These are phyloP conservation scores for Lolium perenne DNA, from an alignment of 176 grass and related monocot species.

Conservation along the genomic window DNA sequence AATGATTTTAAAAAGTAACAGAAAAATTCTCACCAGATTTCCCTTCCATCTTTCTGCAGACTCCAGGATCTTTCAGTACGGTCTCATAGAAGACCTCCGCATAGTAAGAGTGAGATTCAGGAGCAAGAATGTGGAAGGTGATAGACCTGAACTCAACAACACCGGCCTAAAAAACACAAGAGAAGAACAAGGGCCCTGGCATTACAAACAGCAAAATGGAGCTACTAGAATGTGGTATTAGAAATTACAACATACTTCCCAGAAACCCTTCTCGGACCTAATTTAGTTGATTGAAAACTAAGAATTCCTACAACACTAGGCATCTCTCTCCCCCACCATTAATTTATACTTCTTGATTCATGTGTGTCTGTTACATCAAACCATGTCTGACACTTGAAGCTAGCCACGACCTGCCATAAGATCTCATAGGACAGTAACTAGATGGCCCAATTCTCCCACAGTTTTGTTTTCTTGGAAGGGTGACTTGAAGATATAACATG, in stretches of 20 bases:
- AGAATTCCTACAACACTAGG: conserved; percentile 20
- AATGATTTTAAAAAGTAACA: conserved; percentile 2
- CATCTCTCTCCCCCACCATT: neutral
- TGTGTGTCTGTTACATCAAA: neutral
- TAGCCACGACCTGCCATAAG: neutral
- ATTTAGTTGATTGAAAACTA: neutral
- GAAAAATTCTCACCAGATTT: conserved; percentile 46
- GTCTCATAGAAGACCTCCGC: conserved; percentile 48
- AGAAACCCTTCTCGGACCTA: neutral
- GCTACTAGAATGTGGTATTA: conserved; percentile 2
- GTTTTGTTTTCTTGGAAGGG: neutral
- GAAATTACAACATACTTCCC: conserved; percentile 7
- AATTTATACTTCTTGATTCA: neutral
- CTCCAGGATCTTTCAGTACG: neutral
- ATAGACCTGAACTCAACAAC: conserved; percentile 33
- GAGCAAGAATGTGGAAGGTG: conserved; percentile 54
- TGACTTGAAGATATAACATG: neutral
- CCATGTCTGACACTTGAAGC: neutral
- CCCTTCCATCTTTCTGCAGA: conserved; percentile 32
- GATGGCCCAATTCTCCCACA: neutral
- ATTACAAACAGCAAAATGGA: conserved; percentile 30
- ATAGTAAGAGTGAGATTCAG: conserved; percentile 46
- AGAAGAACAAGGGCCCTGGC: neutral
- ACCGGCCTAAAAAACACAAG: conserved; percentile 47
- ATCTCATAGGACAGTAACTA: neutral